Percentiles rank a stretch among this genome's conserved stretches.
Evolutionary conservation across 2,329 filamentous ascomycete species (phyloP).

Genomic region (Pseudopithomyces maydicus): DNA sequence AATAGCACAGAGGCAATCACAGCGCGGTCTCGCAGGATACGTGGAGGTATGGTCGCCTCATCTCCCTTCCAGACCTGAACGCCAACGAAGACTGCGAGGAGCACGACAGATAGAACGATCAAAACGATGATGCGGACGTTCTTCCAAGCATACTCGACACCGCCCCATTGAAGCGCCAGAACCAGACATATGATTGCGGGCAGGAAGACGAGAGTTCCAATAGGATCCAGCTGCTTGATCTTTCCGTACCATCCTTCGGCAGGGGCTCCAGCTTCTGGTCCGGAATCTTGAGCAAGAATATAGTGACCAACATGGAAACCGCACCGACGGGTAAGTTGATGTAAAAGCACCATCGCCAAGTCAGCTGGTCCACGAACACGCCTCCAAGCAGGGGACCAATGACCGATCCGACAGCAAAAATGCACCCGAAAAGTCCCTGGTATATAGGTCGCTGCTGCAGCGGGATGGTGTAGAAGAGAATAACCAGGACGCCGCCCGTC

Average conservation of each 20-base stretch:
- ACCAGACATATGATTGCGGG: slow-evolving; percentile 31
- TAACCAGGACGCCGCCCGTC: not conserved
- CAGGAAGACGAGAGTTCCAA: slow-evolving; percentile 32
- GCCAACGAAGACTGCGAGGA: slow-evolving; percentile 49
- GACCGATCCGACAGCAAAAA: slow-evolving; percentile 31
- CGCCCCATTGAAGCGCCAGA: slow-evolving; percentile 39
- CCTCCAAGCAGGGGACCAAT: slow-evolving; percentile 49
- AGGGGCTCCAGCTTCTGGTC: not conserved
- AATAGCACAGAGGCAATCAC: slow-evolving; percentile 6
- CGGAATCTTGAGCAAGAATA: not conserved
- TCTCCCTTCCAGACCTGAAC: slow-evolving; percentile 17
- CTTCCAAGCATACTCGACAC: slow-evolving; percentile 40
- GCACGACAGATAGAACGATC: slow-evolving; percentile 44
- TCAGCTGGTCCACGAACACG: slow-evolving; percentile 38
- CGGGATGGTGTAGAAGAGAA: not conserved
- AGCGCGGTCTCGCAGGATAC: slow-evolving; percentile 22
- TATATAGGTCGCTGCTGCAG: not conserved
- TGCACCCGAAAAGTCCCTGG: slow-evolving; percentile 30
- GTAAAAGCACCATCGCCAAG: slow-evolving; percentile 41
- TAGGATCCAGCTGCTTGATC: slow-evolving; percentile 29
- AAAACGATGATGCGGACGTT: slow-evolving; percentile 51
- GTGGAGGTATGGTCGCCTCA: slow-evolving; percentile 20
- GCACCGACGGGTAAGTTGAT: not conserved
- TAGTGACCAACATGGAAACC: not conserved
- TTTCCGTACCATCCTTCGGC: not conserved